These are phyloP conservation scores for Auricularia heimuer DNA, from an alignment of 768 basidiomycete genomes.

Conservation along the genomic window DNA sequence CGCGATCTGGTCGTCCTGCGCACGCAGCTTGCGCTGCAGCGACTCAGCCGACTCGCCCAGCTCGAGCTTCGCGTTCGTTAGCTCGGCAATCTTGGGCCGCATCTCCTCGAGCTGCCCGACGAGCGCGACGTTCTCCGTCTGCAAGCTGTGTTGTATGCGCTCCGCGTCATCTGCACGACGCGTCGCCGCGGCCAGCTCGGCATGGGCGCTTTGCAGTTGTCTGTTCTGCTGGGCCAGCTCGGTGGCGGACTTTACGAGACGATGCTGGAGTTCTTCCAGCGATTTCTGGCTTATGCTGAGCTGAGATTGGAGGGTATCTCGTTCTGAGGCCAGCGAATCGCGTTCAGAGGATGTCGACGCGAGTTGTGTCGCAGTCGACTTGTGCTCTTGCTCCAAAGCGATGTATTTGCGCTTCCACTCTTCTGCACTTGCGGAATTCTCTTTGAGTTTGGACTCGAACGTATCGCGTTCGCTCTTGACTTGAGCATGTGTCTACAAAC, in stretches of 20 bases:
- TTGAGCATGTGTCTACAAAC: conserved; percentile 39
- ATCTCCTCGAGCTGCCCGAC: conserved; percentile 79
- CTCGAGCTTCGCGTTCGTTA: conserved; percentile 63
- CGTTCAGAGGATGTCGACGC: conserved; percentile 35
- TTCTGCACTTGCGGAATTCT: conserved; percentile 24
- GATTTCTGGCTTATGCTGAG: conserved; percentile 35
- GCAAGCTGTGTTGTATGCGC: conserved; percentile 57
- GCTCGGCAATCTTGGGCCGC: conserved; percentile 73
- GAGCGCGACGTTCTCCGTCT: conserved; percentile 66
- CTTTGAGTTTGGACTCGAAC: conserved; percentile 38
- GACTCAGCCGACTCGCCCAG: conserved; percentile 53
- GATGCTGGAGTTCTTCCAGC: conserved; percentile 46
- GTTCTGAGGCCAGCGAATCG: conserved; percentile 39
- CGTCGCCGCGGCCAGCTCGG: conserved; percentile 53
- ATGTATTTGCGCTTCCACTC: conserved; percentile 42
- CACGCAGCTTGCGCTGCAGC: conserved; percentile 43
- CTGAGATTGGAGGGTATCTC: conserved; percentile 38
- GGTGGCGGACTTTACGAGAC: conserved; percentile 44
- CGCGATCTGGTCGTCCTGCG: conserved; percentile 46
- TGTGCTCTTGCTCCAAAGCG: conserved; percentile 34
- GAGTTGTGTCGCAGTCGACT: conserved; percentile 33
- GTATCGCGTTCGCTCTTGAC: conserved; percentile 54
- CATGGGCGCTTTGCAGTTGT: conserved; percentile 49
- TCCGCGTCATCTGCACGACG: conserved; percentile 71
- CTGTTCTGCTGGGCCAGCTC: conserved; percentile 45